Percentiles rank a stretch among this genome's conserved stretches.
Evolutionary conservation across 2,329 filamentous ascomycete genomes (phyloP).

Genomic region (Cladophialophora exuberans): DNA sequence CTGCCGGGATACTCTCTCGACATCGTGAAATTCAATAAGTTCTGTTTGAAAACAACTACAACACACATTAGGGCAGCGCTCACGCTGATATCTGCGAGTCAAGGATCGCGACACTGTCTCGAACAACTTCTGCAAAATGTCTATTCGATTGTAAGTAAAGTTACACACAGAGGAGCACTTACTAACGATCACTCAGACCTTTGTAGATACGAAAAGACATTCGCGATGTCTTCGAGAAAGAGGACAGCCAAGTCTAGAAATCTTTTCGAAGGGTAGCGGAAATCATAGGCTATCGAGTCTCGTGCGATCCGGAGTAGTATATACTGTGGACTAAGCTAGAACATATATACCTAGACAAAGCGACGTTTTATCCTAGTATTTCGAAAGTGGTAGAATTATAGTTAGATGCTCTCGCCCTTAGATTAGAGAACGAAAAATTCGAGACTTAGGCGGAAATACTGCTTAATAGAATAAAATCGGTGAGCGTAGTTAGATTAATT

Average conservation of each 20-base stretch:
- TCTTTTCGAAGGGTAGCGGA: background rate
- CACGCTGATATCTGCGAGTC: no score
- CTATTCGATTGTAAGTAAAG: conserved; percentile 1
- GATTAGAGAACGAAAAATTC: conserved; percentile 9
- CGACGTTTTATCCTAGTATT: conserved; percentile 10
- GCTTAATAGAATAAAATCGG: conserved; percentile 3
- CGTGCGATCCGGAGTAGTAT: conserved; percentile 11
- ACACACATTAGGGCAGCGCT: no score
- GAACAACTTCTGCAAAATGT: background rate
- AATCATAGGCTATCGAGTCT: conserved; percentile 13
- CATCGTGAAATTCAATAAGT: no score
- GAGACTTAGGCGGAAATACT: conserved; percentile 12
- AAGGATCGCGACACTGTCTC: no score
- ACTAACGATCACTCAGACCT: conserved; percentile 5
- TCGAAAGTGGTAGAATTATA: conserved; percentile 3
- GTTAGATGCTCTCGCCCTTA: conserved; percentile 2
- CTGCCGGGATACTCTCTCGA: no score
- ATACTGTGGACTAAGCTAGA: conserved; percentile 17
- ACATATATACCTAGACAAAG: conserved; percentile 7
- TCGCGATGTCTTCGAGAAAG: conserved; percentile 12
- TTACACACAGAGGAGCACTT: no score
- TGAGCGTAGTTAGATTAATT: conserved; percentile 2
- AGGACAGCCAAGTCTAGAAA: background rate
- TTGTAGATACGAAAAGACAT: conserved; percentile 15
- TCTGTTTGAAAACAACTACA: no score